phyloP scores from a whole-genome alignment of 106 monocot genomes.

The Dioscorea alata region DNA sequence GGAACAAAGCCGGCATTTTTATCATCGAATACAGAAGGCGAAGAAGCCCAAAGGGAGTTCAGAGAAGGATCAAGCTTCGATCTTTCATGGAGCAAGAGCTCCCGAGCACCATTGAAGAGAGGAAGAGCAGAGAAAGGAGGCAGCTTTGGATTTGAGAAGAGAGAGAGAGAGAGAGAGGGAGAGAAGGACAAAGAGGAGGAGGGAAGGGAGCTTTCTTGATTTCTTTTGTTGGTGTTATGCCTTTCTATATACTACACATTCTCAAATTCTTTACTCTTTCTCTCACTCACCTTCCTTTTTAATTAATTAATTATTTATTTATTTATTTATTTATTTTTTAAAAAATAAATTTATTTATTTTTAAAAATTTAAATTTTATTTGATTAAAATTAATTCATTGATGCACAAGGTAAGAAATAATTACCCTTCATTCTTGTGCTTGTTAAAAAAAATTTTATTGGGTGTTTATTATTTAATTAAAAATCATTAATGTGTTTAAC shows the following conservation, averaged over 20 bases:
- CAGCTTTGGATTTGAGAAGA: background rate
- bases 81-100: background rate
- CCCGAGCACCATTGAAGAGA: background rate
- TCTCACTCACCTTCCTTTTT: background rate
- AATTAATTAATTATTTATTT: too few species aligned
- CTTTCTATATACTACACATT: background rate
- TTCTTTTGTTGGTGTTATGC: background rate
- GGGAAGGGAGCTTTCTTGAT: slow-evolving; percentile 9
- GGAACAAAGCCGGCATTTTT: background rate
- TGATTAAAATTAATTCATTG: too few species aligned
- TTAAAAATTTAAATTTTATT: too few species aligned
- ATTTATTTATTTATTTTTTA: too few species aligned
- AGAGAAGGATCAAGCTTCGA: background rate
- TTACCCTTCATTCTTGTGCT: too few species aligned
- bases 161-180: background rate
- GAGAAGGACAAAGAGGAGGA: background rate
- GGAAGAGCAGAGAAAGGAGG: background rate
- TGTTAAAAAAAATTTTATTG: too few species aligned
- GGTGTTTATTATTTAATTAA: too few species aligned
- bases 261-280: background rate
- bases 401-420: too few species aligned
- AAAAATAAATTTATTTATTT: too few species aligned
- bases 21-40: background rate
- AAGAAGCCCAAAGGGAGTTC: background rate
- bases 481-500: too few species aligned